A percentile compares a stretch with the other conserved stretches of the same genome.
These are phyloP conservation scores for Syncephalastrum sp. DNA, from an alignment of 371 early-diverging fungal genomes.

Conservation along the genomic window DNA sequence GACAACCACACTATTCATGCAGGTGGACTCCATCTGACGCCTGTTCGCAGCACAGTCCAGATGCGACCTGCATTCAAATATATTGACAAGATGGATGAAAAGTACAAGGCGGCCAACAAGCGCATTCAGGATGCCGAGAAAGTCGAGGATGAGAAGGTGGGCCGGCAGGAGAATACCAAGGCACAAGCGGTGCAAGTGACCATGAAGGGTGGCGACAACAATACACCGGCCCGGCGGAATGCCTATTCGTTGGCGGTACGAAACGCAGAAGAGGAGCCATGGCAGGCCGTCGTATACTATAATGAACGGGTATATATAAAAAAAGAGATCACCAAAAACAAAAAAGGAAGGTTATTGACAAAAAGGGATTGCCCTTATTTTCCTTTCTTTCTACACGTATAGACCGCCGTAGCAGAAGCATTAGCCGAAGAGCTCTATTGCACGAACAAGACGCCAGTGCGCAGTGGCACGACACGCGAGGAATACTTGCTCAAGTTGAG, in stretches of 20 bases:
- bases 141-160: slow-evolving; percentile 46
- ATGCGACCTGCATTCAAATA: slow-evolving; percentile 85
- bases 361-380: too few species aligned
- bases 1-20: background rate
- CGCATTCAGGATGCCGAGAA: slow-evolving; percentile 67
- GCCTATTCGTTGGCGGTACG: slow-evolving; percentile 57
- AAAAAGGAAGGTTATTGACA: too few species aligned
- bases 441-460: slow-evolving; percentile 15
- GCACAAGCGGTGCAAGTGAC: slow-evolving; percentile 31
- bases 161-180: background rate
- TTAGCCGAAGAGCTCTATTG: background rate
- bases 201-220: slow-evolving; percentile 55
- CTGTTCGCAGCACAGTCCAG: slow-evolving; percentile 71
- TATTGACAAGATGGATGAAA: slow-evolving; percentile 86
- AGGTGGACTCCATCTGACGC: slow-evolving; percentile 85
- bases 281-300: slow-evolving; percentile 70
- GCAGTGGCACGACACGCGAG: slow-evolving; percentile 36
- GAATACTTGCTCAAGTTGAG: slow-evolving; percentile 45
- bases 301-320: slow-evolving; percentile 54
- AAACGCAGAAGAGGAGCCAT: slow-evolving; percentile 77
- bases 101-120: slow-evolving; percentile 71
- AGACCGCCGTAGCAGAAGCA: too few species aligned
- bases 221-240: slow-evolving; percentile 49
- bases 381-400: too few species aligned
- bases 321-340: slow-evolving; percentile 30